Conservation (phyloP, 441 rosid genomes). For the Adansonia grandidieri region DNA sequence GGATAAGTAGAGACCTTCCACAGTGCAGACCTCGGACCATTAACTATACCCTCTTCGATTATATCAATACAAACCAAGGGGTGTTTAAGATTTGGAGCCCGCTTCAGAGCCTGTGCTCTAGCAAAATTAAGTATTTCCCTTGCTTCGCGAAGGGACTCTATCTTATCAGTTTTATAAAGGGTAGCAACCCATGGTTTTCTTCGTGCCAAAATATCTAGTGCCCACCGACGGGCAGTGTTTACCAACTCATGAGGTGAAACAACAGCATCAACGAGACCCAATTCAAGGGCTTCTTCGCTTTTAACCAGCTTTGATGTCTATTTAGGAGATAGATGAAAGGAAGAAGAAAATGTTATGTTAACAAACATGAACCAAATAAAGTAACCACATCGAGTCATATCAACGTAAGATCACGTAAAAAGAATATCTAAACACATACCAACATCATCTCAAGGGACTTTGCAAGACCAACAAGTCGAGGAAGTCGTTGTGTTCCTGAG, state of each 20-base stretch:
- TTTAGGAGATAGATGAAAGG: constrained; percentile 9
- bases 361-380: constrained; percentile 8
- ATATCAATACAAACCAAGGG: constrained; percentile 87
- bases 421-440: constrained; percentile 51
- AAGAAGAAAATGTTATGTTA: not conserved
- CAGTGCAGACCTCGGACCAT: constrained; percentile 80
- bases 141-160: constrained; percentile 90
- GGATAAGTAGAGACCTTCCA: constrained; percentile 60
- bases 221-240: constrained; percentile 77
- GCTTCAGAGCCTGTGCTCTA: constrained; percentile 67
- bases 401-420: constrained; percentile 25
- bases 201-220: constrained; percentile 68
- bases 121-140: constrained; percentile 93
- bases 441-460: constrained; percentile 95
- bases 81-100: constrained; percentile 83
- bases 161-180: constrained; percentile 77
- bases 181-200: constrained; percentile 86
- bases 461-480: constrained; percentile 94
- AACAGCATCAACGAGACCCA: constrained; percentile 87
- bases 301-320: constrained; percentile 87
- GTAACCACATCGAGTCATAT: constrained; percentile 11
- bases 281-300: constrained; percentile 67
- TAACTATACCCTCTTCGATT: constrained; percentile 81
- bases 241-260: constrained; percentile 72
- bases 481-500: constrained; percentile 97